Evolutionary conservation across 495 filamentous ascomycete species (phyloP), one percentile per base, ranked within the genome.

Genomic region (Terfezia claveryi): DNA sequence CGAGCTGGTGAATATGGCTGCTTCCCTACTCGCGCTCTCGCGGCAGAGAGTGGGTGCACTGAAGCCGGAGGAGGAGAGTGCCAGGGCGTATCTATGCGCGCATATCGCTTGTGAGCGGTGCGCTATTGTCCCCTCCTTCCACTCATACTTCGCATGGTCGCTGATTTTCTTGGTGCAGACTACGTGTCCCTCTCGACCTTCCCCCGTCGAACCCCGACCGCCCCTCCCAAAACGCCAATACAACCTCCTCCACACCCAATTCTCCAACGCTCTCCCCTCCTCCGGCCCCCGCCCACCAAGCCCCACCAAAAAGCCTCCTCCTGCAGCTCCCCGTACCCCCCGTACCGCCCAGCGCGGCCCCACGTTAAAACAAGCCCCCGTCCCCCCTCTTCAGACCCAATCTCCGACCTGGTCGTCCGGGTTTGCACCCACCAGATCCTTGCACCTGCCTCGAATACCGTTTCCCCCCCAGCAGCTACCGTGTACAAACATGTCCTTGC

Each of bases 21-120:
- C 74, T 52, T 87, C 85, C 14, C 75, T 96, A 10, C 77, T 95
- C 37, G 83, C 87, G 23, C 89, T 94, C 63, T 94, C 87, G 6
- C 79, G 86, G 8, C 80, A 76, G 63, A 81, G 79, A 36, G 86
- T 88, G 36, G 78, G 77, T 59, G 82, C 74, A 17, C 69, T 96
- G 10, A 93, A 87, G 62, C 74, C 80, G 8, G 85, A 91, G 55
- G 89, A 98, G 67, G 89, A 98, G 65, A 80, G 87, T 58, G 84
- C 82, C 16, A 77, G 89, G 8, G 75, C 79, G 10, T 94, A 91
- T 68, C 85, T 84, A 10, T 96, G 92, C 65, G 83, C 87, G 1
- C 81, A 96, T 66, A 76, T 98, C 37, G 91, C 91, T 41, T 95
- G 89, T 69, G 83, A 87, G 67, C 76, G 85, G 83, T 83, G 65